Percentiles rank a stretch among this genome's conserved stretches.
phyloP scores from a whole-genome alignment of 192 early-diverging fungal species.

The Linnemannia exigua region DNA sequence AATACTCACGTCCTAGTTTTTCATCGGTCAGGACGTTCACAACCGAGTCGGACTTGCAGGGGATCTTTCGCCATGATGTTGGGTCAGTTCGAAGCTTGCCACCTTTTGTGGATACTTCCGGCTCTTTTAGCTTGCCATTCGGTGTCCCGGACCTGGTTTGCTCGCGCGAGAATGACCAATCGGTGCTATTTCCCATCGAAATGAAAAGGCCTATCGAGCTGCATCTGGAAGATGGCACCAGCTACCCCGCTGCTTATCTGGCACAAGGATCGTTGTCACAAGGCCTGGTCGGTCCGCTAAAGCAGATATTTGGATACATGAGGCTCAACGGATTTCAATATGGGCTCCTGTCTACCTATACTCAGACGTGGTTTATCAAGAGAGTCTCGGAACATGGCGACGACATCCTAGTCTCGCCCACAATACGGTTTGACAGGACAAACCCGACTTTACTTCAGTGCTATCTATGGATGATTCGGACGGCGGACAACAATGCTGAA shows the following conservation, averaged over 20 bases:
- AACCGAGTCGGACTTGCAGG: too few species aligned
- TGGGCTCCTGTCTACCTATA: conserved; percentile 34
- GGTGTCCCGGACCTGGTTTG: not conserved
- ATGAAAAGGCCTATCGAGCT: conserved; percentile 12
- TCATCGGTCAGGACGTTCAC: too few species aligned
- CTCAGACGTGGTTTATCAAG: conserved; percentile 51
- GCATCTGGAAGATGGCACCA: not conserved
- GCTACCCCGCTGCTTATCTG: not conserved
- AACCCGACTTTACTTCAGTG: conserved; percentile 40
- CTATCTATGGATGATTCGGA: conserved; percentile 34
- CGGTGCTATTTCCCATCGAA: conserved; percentile 18
- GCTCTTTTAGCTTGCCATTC: too few species aligned
- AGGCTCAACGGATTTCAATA: conserved; percentile 25
- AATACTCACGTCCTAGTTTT: too few species aligned
- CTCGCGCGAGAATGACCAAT: not conserved
- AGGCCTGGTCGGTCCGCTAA: not conserved
- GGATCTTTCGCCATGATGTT: too few species aligned
- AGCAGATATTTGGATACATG: conserved; percentile 47
- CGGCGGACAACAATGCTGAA: conserved; percentile 24
- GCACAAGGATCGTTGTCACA: not conserved
- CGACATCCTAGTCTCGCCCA: conserved; percentile 13
- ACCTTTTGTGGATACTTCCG: too few species aligned
- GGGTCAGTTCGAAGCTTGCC: too few species aligned
- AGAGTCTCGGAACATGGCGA: not conserved
- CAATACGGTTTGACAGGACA: not conserved